These are phyloP conservation scores for Cercospora sp. DNA, from an alignment of 2,329 filamentous ascomycete species.

Conservation along the genomic window DNA sequence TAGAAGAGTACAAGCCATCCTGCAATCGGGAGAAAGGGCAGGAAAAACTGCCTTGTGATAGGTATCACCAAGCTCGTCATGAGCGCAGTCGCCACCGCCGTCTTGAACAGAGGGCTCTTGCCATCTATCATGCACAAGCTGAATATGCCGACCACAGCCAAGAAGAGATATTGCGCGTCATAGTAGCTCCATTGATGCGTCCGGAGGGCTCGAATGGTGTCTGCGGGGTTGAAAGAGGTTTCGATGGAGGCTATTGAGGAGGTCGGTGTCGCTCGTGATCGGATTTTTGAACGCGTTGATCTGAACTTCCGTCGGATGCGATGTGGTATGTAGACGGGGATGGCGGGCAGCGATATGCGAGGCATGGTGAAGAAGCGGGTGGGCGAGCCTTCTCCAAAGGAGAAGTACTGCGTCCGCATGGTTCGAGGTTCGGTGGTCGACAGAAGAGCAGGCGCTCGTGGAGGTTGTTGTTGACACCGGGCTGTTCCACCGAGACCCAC, in stretches of 20 bases:
- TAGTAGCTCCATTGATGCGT: conserved; percentile 77
- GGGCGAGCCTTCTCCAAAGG: conserved; percentile 36
- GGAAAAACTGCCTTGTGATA: conserved; percentile 83
- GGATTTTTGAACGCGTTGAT: conserved; percentile 61
- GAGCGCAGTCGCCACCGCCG: conserved; percentile 66
- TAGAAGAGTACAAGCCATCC: conserved; percentile 91
- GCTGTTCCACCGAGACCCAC: not conserved
- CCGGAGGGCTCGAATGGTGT: conserved; percentile 74
- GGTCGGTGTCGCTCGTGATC: conserved; percentile 64
- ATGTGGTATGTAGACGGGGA: conserved; percentile 60
- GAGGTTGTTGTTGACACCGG: not conserved
- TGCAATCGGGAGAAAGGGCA: conserved; percentile 81
- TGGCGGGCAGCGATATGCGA: conserved; percentile 48
- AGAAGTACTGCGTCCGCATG: conserved; percentile 35
- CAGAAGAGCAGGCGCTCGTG: not conserved
- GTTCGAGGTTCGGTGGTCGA: conserved; percentile 14
- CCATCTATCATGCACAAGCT: conserved; percentile 77
- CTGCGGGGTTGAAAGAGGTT: conserved; percentile 76
- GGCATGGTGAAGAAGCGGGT: conserved; percentile 45
- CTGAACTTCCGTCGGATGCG: conserved; percentile 66
- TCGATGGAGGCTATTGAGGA: conserved; percentile 75
- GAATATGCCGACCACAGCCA: conserved; percentile 75
- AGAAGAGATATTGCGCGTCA: conserved; percentile 79
- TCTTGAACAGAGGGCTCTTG: conserved; percentile 76
- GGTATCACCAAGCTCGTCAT: conserved; percentile 74